These are phyloP conservation scores for Aspergillus nidulans DNA, from an alignment of 495 filamentous ascomycete genomes.

Conservation along the genomic window DNA sequence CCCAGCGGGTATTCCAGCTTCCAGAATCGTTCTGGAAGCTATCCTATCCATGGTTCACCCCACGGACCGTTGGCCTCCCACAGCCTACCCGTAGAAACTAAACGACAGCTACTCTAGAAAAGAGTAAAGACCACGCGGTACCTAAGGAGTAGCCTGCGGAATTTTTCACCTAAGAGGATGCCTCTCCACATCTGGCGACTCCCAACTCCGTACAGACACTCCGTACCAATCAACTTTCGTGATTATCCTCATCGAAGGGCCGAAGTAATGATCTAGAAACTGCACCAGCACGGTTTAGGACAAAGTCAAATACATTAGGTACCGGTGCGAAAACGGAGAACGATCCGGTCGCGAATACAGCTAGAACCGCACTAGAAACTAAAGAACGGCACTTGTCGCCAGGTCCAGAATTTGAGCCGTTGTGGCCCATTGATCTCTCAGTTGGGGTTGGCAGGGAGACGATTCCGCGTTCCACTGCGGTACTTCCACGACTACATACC, in stretches of 20 bases:
- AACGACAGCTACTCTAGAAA: too few species aligned
- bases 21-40: slow-evolving; percentile 12
- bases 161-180: not conserved
- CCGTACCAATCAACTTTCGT: not conserved
- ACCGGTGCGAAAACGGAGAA: not conserved
- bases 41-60: not conserved
- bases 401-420: slow-evolving; percentile 3
- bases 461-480: not conserved
- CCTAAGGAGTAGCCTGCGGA: too few species aligned
- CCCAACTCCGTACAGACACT: not conserved
- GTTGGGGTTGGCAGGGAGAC: slow-evolving; percentile 5
- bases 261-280: not conserved
- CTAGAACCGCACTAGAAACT: slow-evolving; percentile 9
- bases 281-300: not conserved
- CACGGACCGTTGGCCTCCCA: not conserved
- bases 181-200: not conserved
- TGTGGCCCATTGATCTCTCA: not conserved
- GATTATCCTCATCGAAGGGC: not conserved
- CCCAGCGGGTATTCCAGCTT: slow-evolving; percentile 7
- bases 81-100: too few species aligned
- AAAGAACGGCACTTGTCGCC: not conserved
- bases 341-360: slow-evolving; percentile 9
- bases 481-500: not conserved
- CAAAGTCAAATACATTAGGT: too few species aligned
- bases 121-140: not conserved